These are phyloP conservation scores for Amaranthus cruentus DNA, from an alignment of 148 eudicot species.

Conservation along the genomic window DNA sequence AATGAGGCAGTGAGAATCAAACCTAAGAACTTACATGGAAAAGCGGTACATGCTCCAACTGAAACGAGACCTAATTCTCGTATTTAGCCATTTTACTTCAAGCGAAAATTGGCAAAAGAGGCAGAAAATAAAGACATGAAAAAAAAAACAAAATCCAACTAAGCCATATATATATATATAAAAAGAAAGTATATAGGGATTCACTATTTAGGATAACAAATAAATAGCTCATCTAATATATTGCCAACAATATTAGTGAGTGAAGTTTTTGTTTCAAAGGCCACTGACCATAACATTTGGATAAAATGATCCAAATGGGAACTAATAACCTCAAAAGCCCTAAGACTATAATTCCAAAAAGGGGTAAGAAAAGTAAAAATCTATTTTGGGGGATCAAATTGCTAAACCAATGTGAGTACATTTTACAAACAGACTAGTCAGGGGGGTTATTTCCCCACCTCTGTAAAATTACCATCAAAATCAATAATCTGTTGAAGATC, in stretches of 20 bases:
- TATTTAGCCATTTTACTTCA: too few relatives aligned
- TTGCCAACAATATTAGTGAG: not conserved
- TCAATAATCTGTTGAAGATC: not conserved
- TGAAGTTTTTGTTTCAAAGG: not conserved
- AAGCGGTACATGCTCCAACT: too few relatives aligned
- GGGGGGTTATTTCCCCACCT: conserved; percentile 3
- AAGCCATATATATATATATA: not conserved
- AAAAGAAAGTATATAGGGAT: too few relatives aligned
- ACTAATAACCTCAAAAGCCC: not conserved
- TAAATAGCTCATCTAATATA: not conserved
- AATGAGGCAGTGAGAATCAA: too few relatives aligned
- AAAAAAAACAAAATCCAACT: not conserved
- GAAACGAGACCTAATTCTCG: too few relatives aligned
- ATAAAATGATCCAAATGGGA: conserved; percentile 3
- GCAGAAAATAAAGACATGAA: too few relatives aligned
- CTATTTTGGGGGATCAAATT: not conserved
- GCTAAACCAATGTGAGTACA: conserved; percentile 3
- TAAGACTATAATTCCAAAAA: not conserved
- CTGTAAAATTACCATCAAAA: not conserved
- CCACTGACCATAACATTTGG: not conserved
- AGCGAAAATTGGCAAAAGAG: too few relatives aligned
- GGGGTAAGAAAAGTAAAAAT: not conserved
- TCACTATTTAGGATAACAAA: not conserved
- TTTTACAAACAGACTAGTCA: conserved; percentile 7
- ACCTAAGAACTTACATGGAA: too few relatives aligned